A percentile compares a stretch with the other conserved stretches of the same genome.
Evolutionary conservation across 1,284 basidiomycete genomes (phyloP).

Genomic region (Naganishia sp.): DNA sequence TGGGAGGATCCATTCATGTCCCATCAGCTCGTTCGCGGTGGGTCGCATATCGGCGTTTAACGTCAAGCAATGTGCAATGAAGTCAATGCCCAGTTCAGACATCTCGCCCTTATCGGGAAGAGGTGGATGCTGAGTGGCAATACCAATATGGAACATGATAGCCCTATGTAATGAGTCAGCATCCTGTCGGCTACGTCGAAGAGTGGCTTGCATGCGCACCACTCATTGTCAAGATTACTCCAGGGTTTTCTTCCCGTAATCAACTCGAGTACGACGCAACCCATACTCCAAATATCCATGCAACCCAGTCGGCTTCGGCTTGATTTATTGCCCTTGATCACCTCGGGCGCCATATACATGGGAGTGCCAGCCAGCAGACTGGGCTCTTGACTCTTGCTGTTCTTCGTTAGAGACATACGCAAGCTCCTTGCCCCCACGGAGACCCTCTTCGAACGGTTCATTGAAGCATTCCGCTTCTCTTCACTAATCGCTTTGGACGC

Average conservation of each 20-base stretch:
- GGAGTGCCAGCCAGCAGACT: conserved; percentile 95
- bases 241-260: conserved; percentile 96
- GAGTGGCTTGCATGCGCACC: conserved; percentile 59
- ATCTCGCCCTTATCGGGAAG: conserved; percentile 89
- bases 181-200: not conserved
- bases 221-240: conserved; percentile 99
- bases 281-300: conserved; percentile 94
- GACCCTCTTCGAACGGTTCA: conserved; percentile 64
- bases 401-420: conserved; percentile 54
- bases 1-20: conserved; percentile 81
- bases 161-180: conserved; percentile 62
- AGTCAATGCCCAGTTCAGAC: conserved; percentile 85
- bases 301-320: conserved; percentile 81
- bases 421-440: conserved; percentile 57
- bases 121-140: conserved; percentile 94
- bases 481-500: conserved; percentile 84
- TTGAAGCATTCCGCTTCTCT: conserved; percentile 85
- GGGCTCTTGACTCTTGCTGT: conserved; percentile 17
- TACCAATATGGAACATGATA: conserved; percentile 99
- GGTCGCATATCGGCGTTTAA: conserved; percentile 85
- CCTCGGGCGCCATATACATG: conserved; percentile 99
- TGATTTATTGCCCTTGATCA: conserved; percentile 83
- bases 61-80: conserved; percentile 87
- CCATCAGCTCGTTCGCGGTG: conserved; percentile 78
- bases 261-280: conserved; percentile 94